A percentile compares a stretch with the other conserved stretches of the same genome.
Conservation (phyloP, 208 protist genomes). For the Naegleria lovaniensis region DNA sequence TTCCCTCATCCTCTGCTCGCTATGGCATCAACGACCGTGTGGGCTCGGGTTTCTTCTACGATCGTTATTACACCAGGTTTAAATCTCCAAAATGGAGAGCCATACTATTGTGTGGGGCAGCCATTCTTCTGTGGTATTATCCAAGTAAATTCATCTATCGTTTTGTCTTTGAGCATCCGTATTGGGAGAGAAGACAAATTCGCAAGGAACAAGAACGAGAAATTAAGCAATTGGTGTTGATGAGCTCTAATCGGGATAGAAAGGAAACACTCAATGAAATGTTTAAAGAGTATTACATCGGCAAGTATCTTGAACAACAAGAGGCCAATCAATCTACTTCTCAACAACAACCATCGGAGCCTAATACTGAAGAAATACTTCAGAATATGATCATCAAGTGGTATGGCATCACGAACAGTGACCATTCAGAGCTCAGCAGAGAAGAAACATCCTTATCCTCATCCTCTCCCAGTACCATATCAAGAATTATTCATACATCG, state of each 20-base stretch:
- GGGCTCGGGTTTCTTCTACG: not conserved
- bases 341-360: not conserved
- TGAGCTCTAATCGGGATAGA: not conserved
- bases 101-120: not conserved
- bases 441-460: no score
- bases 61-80: not conserved
- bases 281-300: not conserved
- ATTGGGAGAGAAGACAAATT: not conserved
- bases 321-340: no score
- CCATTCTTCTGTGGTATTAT: not conserved
- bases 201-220: not conserved
- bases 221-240: not conserved
- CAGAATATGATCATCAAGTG: no score
- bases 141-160: not conserved
- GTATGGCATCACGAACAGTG: no score
- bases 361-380: no score
- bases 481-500: no score
- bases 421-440: no score
- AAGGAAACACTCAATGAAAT: not conserved
- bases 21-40: not conserved
- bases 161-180: not conserved
- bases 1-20: not conserved
- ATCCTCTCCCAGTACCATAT: no score
- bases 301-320: no score
- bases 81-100: not conserved